These are phyloP conservation scores for Geotrichum phurueaensis DNA, from an alignment of 1,139 yeast species.

Conservation along the genomic window DNA sequence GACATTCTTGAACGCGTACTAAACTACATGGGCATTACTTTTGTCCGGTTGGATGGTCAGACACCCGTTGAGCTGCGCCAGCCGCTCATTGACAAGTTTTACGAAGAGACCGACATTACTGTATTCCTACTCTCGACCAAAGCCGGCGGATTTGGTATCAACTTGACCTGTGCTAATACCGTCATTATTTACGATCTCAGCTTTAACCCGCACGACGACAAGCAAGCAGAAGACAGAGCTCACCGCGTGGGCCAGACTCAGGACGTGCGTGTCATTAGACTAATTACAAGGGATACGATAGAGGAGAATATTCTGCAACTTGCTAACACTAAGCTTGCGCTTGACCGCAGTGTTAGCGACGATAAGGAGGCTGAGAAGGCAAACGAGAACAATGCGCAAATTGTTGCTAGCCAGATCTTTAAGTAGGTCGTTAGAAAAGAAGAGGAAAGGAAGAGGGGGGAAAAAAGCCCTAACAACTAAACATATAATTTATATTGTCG, in stretches of 20 bases:
- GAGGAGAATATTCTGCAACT: constrained; percentile 83
- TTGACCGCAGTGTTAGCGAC: constrained; percentile 63
- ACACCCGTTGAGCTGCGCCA: constrained; percentile 93
- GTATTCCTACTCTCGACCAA: constrained; percentile 85
- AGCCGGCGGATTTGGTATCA: constrained; percentile 98
- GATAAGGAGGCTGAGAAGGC: constrained; percentile 49
- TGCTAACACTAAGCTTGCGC: constrained; percentile 84
- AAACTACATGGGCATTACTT: constrained; percentile 59
- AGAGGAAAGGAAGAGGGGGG: no score
- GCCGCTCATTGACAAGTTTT: constrained; percentile 80
- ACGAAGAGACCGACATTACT: constrained; percentile 76
- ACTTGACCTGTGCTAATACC: constrained; percentile 88
- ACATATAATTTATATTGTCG: neutral
- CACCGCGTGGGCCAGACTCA: constrained; percentile 95
- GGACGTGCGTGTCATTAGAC: constrained; percentile 73
- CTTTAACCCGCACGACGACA: constrained; percentile 96
- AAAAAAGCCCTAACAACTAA: neutral
- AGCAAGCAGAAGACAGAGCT: constrained; percentile 97
- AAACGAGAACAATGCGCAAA: constrained; percentile 36
- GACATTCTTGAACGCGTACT: constrained; percentile 80
- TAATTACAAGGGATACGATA: constrained; percentile 68
- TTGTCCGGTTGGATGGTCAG: constrained; percentile 84
- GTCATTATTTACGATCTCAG: constrained; percentile 90
- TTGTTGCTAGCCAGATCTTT: constrained; percentile 49
- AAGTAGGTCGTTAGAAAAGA: constrained; percentile 5